Base-by-base conservation (phyloP, 2,329 filamentous ascomycete genomes). In the Cordyceps cateniannulata region DNA sequence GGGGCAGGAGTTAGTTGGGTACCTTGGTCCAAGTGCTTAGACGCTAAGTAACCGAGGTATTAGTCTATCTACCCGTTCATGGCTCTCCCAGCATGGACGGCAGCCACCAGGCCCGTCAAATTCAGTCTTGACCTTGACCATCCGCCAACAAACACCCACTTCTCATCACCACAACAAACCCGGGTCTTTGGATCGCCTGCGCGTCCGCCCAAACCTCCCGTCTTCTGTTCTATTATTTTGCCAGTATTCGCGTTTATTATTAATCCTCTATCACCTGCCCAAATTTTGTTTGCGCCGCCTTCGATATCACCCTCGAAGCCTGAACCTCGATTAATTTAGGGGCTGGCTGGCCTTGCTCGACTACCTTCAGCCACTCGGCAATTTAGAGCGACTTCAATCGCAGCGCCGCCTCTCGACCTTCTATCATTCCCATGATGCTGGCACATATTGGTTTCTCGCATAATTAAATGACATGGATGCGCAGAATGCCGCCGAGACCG, bases 381-480 rank as follows among this genome's bases (percentile, higher is more conserved):
- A 27, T 22, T 16, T 6, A 44, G 20, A 42, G 44, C 59, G 51
- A 50, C 35, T 35, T 45, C 60, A 59, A 57, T 62, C 64, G 60
- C 56, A 51, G 58, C 53, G 62, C 59, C 49, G 45, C 62, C 64
- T 63, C 62, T 61, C 62, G 63, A 64, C 53, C 56, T 60, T 47
- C 61, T 58, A 22, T 48, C 62, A 59, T 44, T 62, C 68, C 69
- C 82, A 85, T 77, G 76, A 85, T 85, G 82, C 79, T 84, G 79
- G 77, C 80, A 77, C 77, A 75, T 76, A 77, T 77, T 72, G 69
- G 73, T 71, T 69, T 70, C 70, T 75, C 73, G 73, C 73, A 71
- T 72, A 80, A 80, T 80, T 85, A 81, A 83, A 83, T 85, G 83
- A 79, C 78, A 85, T 85, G 83, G 83, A 85, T 84, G 82, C 81